Conservation (phyloP, 768 basidiomycete species). For the Leccinum longicurvipes region DNA sequence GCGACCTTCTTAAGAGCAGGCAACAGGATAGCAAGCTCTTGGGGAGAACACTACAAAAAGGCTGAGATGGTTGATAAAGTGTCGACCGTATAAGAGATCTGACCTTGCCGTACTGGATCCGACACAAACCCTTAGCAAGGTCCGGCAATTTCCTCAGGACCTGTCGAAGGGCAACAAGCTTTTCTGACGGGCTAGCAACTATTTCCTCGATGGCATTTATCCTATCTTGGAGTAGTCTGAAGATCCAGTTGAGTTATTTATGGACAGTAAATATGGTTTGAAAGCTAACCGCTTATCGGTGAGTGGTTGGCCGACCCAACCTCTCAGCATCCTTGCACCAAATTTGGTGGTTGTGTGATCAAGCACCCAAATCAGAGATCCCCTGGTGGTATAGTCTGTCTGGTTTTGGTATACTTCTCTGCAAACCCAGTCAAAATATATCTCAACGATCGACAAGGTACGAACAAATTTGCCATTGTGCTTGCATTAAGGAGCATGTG, state of each 20-base stretch:
- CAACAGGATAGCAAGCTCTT: conserved; percentile 75
- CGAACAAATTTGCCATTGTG: conserved; percentile 75
- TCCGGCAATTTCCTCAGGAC: conserved; percentile 80
- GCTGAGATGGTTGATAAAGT: background rate
- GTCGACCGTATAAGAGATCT: conserved; percentile 10
- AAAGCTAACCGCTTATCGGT: conserved; percentile 58
- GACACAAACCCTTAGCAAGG: conserved; percentile 77
- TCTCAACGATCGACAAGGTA: conserved; percentile 1
- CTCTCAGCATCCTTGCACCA: conserved; percentile 77
- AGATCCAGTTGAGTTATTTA: background rate
- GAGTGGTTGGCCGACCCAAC: conserved; percentile 86
- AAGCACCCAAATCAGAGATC: conserved; percentile 81
- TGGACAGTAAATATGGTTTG: background rate
- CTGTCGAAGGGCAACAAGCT: conserved; percentile 63
- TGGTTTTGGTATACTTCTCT: conserved; percentile 92
- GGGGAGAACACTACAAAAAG: conserved; percentile 64
- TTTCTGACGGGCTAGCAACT: conserved; percentile 53
- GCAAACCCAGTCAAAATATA: background rate
- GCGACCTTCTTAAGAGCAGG: conserved; percentile 73
- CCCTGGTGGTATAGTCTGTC: conserved; percentile 68
- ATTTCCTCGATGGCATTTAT: conserved; percentile 87
- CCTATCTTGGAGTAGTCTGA: conserved; percentile 70
- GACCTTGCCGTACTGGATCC: conserved; percentile 91
- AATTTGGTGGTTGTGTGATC: conserved; percentile 88
- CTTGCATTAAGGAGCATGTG: conserved; percentile 90